These are phyloP conservation scores for Myxozyma kluyveri DNA, from an alignment of 805 yeast genomes.

Conservation along the genomic window DNA sequence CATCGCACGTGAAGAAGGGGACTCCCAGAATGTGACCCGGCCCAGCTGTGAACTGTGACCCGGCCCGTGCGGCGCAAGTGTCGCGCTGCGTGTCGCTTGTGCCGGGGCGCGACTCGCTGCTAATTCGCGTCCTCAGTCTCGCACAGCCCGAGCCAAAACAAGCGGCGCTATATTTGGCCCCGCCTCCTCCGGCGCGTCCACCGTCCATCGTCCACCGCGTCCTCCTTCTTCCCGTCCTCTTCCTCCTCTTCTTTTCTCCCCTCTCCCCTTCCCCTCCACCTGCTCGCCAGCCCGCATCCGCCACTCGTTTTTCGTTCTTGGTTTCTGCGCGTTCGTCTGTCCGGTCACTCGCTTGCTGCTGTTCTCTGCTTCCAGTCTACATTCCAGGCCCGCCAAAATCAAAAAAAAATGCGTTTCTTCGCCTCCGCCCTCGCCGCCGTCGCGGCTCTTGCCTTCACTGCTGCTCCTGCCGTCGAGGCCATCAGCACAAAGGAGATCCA, in stretches of 20 bases:
- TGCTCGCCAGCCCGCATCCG: background rate
- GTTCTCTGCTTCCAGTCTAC: background rate
- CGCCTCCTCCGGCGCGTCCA: too few relatives aligned
- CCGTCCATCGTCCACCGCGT: background rate
- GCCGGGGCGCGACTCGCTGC: background rate
- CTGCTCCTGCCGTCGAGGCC: slow-evolving; percentile 13
- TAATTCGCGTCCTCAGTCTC: too few relatives aligned
- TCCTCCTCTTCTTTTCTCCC: background rate
- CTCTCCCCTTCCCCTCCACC: background rate
- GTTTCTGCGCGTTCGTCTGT: background rate
- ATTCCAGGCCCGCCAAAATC: background rate
- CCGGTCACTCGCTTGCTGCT: background rate
- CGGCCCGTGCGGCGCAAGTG: background rate
- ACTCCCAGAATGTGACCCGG: too few relatives aligned
- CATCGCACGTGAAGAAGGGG: too few relatives aligned
- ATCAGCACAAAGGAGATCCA: slow-evolving; percentile 65
- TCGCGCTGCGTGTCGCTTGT: background rate
- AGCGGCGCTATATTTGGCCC: too few relatives aligned
- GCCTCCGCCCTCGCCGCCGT: slow-evolving; percentile 8
- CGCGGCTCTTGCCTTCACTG: slow-evolving; percentile 8
- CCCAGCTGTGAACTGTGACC: too few relatives aligned
- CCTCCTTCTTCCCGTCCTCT: background rate
- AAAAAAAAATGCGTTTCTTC: slow-evolving; percentile 14
- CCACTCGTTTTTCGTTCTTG: background rate
- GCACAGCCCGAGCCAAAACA: too few relatives aligned